Evolutionary conservation across 352 stramenopile genomes (phyloP).

Genomic region (Phytophthora hybrid): DNA sequence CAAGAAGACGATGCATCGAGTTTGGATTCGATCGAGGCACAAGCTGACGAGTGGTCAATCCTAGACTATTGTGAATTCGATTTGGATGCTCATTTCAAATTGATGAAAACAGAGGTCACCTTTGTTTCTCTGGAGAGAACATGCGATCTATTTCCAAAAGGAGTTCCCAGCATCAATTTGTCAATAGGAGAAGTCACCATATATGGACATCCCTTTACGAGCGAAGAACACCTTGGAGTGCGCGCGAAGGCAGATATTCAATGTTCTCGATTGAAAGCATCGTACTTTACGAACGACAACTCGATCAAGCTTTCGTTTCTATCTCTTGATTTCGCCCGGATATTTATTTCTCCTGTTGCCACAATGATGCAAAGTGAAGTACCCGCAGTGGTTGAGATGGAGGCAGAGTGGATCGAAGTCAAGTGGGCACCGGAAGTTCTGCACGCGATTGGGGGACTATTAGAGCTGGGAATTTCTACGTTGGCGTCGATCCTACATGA

Average conservation of each 20-base stretch:
- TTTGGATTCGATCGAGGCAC: neutral
- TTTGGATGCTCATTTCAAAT: constrained; percentile 71
- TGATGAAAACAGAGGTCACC: constrained; percentile 53
- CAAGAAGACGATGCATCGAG: neutral
- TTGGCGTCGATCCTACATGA: constrained; percentile 45
- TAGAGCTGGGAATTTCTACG: constrained; percentile 64
- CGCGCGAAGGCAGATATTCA: constrained; percentile 76
- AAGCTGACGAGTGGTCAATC: neutral
- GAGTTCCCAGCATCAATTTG: constrained; percentile 57
- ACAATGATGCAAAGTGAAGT: constrained; percentile 46
- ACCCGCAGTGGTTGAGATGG: constrained; percentile 72
- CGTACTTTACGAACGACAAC: constrained; percentile 34
- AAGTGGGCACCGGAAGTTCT: constrained; percentile 72
- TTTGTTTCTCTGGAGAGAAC: constrained; percentile 41
- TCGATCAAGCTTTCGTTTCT: constrained; percentile 51
- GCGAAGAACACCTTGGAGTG: constrained; percentile 60
- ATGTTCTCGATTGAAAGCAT: constrained; percentile 62
- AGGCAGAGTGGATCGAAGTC: constrained; percentile 80
- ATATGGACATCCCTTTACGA: constrained; percentile 60
- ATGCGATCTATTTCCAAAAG: constrained; percentile 57
- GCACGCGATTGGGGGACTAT: constrained; percentile 66
- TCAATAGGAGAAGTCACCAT: constrained; percentile 66
- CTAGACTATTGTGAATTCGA: constrained; percentile 42
- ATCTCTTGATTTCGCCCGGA: constrained; percentile 69
- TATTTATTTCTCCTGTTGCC: constrained; percentile 64